Evolutionary conservation across 2,329 filamentous ascomycete species (phyloP), one percentile per base, ranked within the genome.

Genomic region (Penicillium fuscoglaucum): DNA sequence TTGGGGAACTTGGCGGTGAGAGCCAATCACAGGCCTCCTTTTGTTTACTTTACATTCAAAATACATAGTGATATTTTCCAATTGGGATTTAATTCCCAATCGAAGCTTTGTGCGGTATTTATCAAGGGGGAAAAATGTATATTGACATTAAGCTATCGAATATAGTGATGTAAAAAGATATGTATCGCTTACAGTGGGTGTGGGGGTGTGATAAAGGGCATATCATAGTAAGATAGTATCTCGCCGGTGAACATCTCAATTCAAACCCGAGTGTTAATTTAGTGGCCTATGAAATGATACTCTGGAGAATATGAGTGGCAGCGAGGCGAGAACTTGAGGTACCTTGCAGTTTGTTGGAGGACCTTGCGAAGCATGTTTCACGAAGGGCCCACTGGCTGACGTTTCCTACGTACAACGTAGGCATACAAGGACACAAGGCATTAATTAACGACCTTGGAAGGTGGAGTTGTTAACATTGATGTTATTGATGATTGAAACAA

Each of bases 1-100:
- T 60, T 47, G 62, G 58, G 58, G 60, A 65, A 61, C 61, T 66
- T 55, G 60, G 66, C 64, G 66, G 66, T 66, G 66, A 68, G 58
- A 26, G 40, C 66, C 64, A 68, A 68, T 68, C 66, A 68, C n/a
- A 52, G 33, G 46, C 21, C 43, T 21, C n/a, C 45, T 57, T 37
- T 45, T 59, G 50, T 62, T 57, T 52, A 54, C 58, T 54, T 31
- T 28, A 29, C 35, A 7, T 28, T 3, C 17, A 29, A 45, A 45
- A 45, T 15, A 40, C n/a, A 19, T 19, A 19, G 19, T 40, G 10
- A n/a, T 10, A 5, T 19, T 26, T 17, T 26, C 7, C 3, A 43
- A 40, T 28, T 49, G 15, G 13, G 10, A 40, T 7, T 21, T 15
- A 28, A 40, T 29, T 39, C 4, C 24, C 15, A 4, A 4, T 51